Base-by-base conservation (phyloP, 192 early-diverging fungal species). In the Backusella westeae region DNA sequence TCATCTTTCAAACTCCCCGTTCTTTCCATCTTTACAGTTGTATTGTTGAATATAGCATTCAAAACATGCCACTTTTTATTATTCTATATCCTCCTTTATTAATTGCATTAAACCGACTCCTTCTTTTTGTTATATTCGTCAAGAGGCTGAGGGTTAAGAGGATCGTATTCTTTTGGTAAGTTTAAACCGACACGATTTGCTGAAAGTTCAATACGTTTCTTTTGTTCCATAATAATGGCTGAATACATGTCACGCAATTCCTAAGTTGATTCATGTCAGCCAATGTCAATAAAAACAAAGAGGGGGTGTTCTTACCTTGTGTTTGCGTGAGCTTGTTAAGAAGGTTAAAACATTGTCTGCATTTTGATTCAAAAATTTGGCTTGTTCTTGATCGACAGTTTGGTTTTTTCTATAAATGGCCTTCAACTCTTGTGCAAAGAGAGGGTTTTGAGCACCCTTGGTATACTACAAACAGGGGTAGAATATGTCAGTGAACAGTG, bases 131-230 rank as follows among this genome's bases (percentile, higher is more conserved):
- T 49, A 19, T 49, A 49, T 49, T 49, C 35, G n/a, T 63, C 59
- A 59, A 78, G 39, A 44, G 78, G 74, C 1, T 34, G 34, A 39
- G 78, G 78, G 35, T 42, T 56, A 39, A n/a, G 23, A 34, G 80
- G 71, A 41, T 81, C 76, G 26, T 81, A 81, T 36, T 68, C 35
- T 14, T 72, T 72, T 34, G 80, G 80, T 41, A 81, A 34, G n/a
- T 81, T 66, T n/a, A 81, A 65, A 21, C 80, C 80, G n/a, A 81
- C 80, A 41, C 76, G 76, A 35, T 81, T 41, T 46, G 80, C 80
- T 15, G 73, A 77, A 39, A 81, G 67, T 38, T 81, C 80, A 53
- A 81, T 77, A 39, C 70, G 42, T 39, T 77, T 81, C 76, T 77
- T 81, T 74, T 81, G 80, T 44, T 81, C 80, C 73, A 81, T 49